Evolutionary conservation across 768 basidiomycete species (phyloP).

Genomic region (Agaricus bisporus): DNA sequence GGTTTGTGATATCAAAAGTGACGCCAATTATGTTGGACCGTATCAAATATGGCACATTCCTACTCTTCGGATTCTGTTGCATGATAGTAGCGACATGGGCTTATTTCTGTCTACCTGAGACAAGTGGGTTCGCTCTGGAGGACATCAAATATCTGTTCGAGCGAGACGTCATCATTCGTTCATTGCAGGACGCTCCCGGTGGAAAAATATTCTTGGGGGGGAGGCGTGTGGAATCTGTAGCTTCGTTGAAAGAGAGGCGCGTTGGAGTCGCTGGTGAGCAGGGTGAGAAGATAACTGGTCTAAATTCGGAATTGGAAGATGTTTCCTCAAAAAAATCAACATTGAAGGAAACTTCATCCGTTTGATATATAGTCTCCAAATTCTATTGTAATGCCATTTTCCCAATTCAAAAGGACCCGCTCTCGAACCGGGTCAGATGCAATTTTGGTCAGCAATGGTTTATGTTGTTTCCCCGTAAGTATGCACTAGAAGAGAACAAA

Average conservation of each 20-base stretch:
- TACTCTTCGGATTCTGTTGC: conserved; percentile 37
- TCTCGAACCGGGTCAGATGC: too few species aligned
- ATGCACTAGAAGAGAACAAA: conserved; percentile 39
- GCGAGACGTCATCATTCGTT: conserved; percentile 26
- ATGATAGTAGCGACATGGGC: conserved; percentile 36
- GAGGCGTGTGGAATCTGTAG: conserved; percentile 19
- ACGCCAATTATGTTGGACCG: conserved; percentile 29
- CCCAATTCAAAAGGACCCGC: too few species aligned
- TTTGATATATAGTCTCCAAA: too few species aligned
- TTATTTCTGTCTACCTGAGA: conserved; percentile 41
- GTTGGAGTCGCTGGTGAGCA: not conserved
- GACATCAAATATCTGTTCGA: conserved; percentile 41
- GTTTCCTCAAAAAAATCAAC: too few species aligned
- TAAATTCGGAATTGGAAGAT: too few species aligned
- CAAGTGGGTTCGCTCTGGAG: conserved; percentile 38
- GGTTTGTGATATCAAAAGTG: conserved; percentile 39
- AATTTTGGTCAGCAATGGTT: too few species aligned
- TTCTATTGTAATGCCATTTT: too few species aligned
- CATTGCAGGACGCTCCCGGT: conserved; percentile 35
- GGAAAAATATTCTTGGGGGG: conserved; percentile 28
- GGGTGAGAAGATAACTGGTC: not conserved
- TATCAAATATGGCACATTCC: conserved; percentile 35
- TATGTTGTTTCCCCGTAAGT: conserved; percentile 39
- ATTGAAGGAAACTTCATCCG: not conserved
- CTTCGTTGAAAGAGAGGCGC: conserved; percentile 14